Base-by-base conservation (phyloP, 2,329 filamentous ascomycete species). In the Colletotrichum sp. region DNA sequence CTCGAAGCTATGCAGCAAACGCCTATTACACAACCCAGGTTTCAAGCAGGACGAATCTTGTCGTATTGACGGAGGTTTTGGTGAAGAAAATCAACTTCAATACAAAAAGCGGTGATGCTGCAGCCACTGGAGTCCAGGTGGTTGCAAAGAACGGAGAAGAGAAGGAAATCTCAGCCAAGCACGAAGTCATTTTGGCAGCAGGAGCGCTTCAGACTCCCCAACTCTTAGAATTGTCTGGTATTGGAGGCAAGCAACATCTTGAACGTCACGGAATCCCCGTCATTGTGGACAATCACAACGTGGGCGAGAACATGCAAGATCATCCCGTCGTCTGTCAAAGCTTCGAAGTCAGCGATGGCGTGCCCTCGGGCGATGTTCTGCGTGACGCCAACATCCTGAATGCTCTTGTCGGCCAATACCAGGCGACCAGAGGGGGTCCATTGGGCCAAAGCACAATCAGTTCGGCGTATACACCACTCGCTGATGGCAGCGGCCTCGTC, bases 161-260 rank as follows among this genome's bases (percentile, higher is more conserved):
- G 66, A 68, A 34, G 32, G 65, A 68, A 1, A 36, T 79, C 28
- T 69, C 72, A 5, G 84, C 82, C 2, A 78, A 76, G 1, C 82
- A 79, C 26, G 87, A 89, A 73, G 84, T 89, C 3, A 84, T 89
- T 28, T 65, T 89, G 3, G 81, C 83, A 4, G 86, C 85, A 6
- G 87, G 87, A 3, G 80, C 83, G 1, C 82, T 88, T 72, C 83
- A 87, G 55, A 83, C 84, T 1, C 87, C 88, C 3, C 82, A 85
- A 26, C 78, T 89, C 16, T 81, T 89, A 8, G 84, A 89, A 77
- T 79, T 87, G 13, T 87, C 86, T 2, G 85, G 86, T 2, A 81
- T 88, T 60, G 87, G 87, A 21, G 75, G 81, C 8, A 79, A 76
- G 30, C 72, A 72, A 0, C 78, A 86, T 9, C 80, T 89, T 1